A percentile compares a stretch with the other conserved stretches of the same genome.
Evolutionary conservation across 208 protist species (phyloP).

Genomic region (Lotmaria passim): DNA sequence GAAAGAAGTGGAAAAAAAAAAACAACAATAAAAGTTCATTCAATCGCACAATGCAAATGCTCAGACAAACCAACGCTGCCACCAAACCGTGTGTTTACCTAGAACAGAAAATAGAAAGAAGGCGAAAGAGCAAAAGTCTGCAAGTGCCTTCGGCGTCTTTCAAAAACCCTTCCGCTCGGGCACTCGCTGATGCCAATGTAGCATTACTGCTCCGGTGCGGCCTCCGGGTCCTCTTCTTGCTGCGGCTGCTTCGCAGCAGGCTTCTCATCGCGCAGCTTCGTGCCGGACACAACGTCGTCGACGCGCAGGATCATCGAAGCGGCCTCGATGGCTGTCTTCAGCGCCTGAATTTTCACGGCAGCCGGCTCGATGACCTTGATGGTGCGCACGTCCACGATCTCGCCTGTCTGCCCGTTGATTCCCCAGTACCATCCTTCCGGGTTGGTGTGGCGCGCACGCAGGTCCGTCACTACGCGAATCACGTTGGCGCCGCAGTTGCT

Average conservation of each 20-base stretch:
- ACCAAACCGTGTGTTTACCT: no score
- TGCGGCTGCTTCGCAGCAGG: slow-evolving; percentile 53
- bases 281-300: slow-evolving; percentile 99
- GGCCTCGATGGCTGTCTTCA: slow-evolving; percentile 99
- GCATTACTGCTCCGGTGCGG: slow-evolving; percentile 38
- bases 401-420: slow-evolving; percentile 97
- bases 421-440: slow-evolving; percentile 94
- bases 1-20: no score
- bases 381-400: slow-evolving; percentile 95
- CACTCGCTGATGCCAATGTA: no score
- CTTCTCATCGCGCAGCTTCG: slow-evolving; percentile 82
- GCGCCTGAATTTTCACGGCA: slow-evolving; percentile 97
- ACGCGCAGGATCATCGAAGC: slow-evolving; percentile 99
- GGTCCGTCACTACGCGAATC: slow-evolving; percentile 98
- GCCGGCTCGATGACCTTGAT: slow-evolving; percentile 98
- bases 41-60: no score
- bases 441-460: slow-evolving; percentile 94
- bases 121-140: no score
- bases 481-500: slow-evolving; percentile 99
- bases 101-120: no score
- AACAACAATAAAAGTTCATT: no score
- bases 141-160: no score
- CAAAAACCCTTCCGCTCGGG: no score
- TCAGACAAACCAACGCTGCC: no score
- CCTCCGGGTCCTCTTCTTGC: slow-evolving; percentile 70